Evolutionary conservation across 2,329 filamentous ascomycete species (phyloP), one percentile per base, ranked within the genome.

Genomic region (Xylariaceae sp.): DNA sequence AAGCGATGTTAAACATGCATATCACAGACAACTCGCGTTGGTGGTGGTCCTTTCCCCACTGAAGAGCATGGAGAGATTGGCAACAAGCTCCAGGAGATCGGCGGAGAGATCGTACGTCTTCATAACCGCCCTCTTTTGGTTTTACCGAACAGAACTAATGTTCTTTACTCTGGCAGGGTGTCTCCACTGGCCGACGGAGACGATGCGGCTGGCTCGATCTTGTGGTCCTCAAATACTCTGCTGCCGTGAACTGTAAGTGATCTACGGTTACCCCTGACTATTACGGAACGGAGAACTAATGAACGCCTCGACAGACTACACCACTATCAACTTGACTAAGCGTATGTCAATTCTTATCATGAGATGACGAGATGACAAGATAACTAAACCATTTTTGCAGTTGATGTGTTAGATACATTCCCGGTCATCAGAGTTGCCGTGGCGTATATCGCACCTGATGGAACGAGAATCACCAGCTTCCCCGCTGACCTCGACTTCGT

Each of bases 401-500:
- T 86, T 30, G 83, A 86, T 63, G 78, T 86, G 35, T 75, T 86
- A 2, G 83, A 86, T 66, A 77, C 78, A 55, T 86, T 89, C 67
- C 77, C 80, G 1, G 83, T 83, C 72, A 77, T 89, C 68, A 84
- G 88, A 68, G 55, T 68, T 58, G 83, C 83, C 7, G 81, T 83
- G 13, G 80, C 80, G 3, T 89, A 89, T 70, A 71, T 66, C 57
- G 69, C 72, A 47, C 67, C 70, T 1, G 71, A 69, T 4, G 61
- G 64, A 4, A 59, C 74, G 56, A 63, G 69, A 2, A 52, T 71
- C 1, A 74, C 78, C 8, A 78, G 76, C 9, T 85, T 85, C 74
- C 83, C 72, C 2, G 80, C 81, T 4, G 81, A 83, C 64, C 72
- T 80, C 51, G 57, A 58, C 23, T 62, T 52, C 7, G 55, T 57